Percentiles rank a stretch among this genome's conserved stretches.
These are phyloP conservation scores for Metschnikowia bowlesiae DNA, from an alignment of 805 yeast species.

Conservation along the genomic window DNA sequence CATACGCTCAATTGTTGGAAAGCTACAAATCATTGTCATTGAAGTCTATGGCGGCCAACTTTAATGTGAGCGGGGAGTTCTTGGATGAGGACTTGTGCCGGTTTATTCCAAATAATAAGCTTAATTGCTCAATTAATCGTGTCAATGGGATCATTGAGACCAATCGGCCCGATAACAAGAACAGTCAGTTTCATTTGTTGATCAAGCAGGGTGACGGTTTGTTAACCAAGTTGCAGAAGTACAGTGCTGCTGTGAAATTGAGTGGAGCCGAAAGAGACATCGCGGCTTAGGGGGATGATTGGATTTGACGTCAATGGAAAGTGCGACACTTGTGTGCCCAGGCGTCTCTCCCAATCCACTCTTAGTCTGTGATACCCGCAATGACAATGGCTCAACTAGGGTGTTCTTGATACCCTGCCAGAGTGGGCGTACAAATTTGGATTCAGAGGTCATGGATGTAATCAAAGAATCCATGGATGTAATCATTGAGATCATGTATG, in stretches of 20 bases:
- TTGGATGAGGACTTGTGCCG: conserved; percentile 83
- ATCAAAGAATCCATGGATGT: too few relatives aligned
- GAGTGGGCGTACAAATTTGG: too few relatives aligned
- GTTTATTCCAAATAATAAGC: conserved; percentile 87
- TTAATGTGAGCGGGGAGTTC: conserved; percentile 84
- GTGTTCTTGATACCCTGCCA: neutral
- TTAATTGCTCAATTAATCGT: conserved; percentile 92
- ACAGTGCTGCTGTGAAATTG: conserved; percentile 94
- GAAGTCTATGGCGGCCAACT: conserved; percentile 89
- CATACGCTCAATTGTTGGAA: conserved; percentile 89
- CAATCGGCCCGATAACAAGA: conserved; percentile 93
- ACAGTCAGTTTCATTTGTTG: conserved; percentile 83
- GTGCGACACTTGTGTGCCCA: neutral
- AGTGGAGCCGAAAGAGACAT: conserved; percentile 74
- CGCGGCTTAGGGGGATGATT: neutral
- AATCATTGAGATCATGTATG: too few relatives aligned
- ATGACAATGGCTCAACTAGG: neutral
- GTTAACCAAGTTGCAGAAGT: conserved; percentile 91
- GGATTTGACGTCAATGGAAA: neutral
- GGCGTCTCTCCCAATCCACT: neutral
- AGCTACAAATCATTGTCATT: conserved; percentile 87
- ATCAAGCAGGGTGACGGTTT: conserved; percentile 90
- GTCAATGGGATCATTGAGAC: conserved; percentile 95
- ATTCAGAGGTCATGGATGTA: too few relatives aligned
- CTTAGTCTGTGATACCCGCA: neutral